Evolutionary conservation across 306 rosid species (phyloP).

Genomic region (Fragaria nilgerrensis): DNA sequence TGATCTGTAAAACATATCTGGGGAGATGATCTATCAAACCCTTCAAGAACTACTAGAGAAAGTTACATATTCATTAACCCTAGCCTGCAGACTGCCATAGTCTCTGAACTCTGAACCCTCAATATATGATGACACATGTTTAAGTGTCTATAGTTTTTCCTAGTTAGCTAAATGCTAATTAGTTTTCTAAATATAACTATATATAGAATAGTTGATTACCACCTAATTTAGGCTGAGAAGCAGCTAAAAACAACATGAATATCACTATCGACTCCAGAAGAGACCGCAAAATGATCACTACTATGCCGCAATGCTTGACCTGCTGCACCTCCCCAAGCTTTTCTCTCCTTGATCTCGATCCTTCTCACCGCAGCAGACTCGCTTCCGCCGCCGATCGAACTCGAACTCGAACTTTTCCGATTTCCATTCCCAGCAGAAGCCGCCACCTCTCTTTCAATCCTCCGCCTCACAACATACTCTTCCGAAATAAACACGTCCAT

Average conservation of each 20-base stretch:
- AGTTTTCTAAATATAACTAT: not conserved
- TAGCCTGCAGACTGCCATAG: not conserved
- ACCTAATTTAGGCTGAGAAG: conserved; percentile 35
- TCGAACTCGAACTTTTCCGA: not conserved
- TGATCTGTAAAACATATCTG: not conserved
- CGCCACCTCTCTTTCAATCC: conserved; percentile 44
- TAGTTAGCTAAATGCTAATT: not conserved
- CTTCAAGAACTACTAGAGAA: not conserved
- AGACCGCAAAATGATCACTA: not conserved
- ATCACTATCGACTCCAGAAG: conserved; percentile 6
- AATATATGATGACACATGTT: not conserved
- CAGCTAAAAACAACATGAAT: conserved; percentile 33
- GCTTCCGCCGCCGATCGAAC: not conserved
- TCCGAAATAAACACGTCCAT: conserved; percentile 74
- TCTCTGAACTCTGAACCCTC: not conserved
- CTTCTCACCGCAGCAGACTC: not conserved
- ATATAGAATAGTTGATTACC: not conserved
- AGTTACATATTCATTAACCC: not conserved
- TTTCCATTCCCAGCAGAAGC: conserved; percentile 24
- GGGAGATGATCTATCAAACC: not conserved
- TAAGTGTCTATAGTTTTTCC: not conserved
- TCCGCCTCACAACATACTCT: conserved; percentile 45
- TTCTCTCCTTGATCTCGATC: not conserved
- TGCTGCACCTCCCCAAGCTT: not conserved
- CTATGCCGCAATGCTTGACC: conserved; percentile 6